Conservation (phyloP, 192 early-diverging fungal species). For the Coemansia sp. region DNA sequence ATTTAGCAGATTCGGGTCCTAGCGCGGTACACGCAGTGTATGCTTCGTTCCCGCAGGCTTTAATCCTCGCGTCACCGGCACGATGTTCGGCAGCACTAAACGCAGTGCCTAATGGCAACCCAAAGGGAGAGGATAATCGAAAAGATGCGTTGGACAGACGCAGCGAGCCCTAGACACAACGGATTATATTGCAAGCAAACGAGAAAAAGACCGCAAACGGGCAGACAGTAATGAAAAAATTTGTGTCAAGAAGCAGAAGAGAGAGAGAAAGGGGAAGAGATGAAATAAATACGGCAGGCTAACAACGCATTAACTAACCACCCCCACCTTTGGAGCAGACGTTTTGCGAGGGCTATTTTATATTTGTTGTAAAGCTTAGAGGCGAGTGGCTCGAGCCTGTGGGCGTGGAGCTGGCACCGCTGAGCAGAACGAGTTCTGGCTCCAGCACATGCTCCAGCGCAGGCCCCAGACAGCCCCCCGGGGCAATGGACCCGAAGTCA, state of each 20-base stretch:
- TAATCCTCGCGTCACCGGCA: too few species aligned
- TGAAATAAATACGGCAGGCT: neutral
- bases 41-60: too few species aligned
- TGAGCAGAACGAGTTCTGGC: neutral
- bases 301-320: neutral
- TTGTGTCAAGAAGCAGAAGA: neutral
- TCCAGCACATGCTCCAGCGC: neutral
- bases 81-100: too few species aligned
- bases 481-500: constrained; percentile 3
- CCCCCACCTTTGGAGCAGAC: neutral
- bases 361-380: too few species aligned
- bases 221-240: neutral
- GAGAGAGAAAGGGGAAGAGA: neutral
- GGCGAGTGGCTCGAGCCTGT: too few species aligned
- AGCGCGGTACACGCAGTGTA: neutral
- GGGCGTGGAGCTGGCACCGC: neutral
- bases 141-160: too few species aligned
- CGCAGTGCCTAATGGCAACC: too few species aligned
- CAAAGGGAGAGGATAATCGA: too few species aligned
- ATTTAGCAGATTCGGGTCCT: neutral
- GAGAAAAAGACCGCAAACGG: neutral
- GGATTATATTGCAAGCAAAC: neutral
- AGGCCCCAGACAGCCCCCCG: neutral
- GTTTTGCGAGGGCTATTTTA: neutral
- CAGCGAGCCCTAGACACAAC: neutral